phyloP scores from a whole-genome alignment of 352 stramenopile genomes.

The Globisporangium alternatum region DNA sequence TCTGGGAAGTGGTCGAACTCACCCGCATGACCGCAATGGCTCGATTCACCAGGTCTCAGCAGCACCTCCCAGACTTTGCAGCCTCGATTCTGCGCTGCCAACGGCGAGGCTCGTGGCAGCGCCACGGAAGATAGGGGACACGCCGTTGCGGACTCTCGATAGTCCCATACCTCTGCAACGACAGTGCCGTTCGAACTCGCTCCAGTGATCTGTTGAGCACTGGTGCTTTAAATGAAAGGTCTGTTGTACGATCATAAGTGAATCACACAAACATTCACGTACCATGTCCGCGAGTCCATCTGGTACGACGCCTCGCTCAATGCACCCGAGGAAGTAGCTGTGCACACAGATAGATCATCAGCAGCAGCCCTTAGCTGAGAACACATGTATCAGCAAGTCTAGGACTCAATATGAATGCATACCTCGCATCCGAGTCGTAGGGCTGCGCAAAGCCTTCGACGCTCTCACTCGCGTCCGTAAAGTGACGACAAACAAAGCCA shows the following conservation, averaged over 20 bases:
- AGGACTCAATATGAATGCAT: not conserved
- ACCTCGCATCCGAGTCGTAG: slow-evolving; percentile 70
- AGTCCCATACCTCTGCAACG: slow-evolving; percentile 38
- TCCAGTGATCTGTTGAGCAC: slow-evolving; percentile 14
- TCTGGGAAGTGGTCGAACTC: slow-evolving; percentile 19
- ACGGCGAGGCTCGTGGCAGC: slow-evolving; percentile 4
- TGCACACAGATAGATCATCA: not conserved
- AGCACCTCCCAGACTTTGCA: slow-evolving; percentile 5
- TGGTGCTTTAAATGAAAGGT: not conserved
- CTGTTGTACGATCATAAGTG: not conserved
- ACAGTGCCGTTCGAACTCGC: slow-evolving; percentile 18
- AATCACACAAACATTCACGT: not conserved
- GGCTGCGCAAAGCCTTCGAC: slow-evolving; percentile 70
- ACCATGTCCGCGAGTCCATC: slow-evolving; percentile 64
- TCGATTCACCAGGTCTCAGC: not conserved
- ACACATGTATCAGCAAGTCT: not conserved
- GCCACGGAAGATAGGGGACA: slow-evolving; percentile 41
- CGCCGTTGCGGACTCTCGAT: slow-evolving; percentile 19
- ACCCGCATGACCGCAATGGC: not conserved
- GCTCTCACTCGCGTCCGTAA: slow-evolving; percentile 43
- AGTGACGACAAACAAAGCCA: slow-evolving; percentile 66
- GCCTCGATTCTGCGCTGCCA: not conserved
- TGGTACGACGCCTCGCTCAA: slow-evolving; percentile 46
- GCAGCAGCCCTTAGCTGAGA: too few relatives aligned
- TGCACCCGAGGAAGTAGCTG: slow-evolving; percentile 65